Base-by-base conservation (phyloP, 805 yeast genomes). In the Sugiyamaella americana region DNA sequence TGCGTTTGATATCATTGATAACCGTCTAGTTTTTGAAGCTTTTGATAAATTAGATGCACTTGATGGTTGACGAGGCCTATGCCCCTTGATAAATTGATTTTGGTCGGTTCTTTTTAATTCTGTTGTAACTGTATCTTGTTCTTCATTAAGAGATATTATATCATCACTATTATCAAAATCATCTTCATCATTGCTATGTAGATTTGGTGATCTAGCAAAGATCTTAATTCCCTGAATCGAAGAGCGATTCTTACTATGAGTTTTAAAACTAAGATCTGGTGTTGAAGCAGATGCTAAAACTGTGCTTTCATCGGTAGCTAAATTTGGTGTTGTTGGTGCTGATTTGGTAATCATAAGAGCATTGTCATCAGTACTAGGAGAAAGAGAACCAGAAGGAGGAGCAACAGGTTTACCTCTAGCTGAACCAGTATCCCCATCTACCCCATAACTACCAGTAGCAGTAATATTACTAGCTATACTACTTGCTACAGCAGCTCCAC, bases 1-100 rank as follows among this genome's bases (percentile, higher is more conserved):
- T 2, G 57, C 57, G 36, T 53, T 50, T 2, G 53, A 46, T 10
- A 43, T 30, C n/a, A 47, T 44, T 5, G 57, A 49, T 10, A 51
- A 43, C 20, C 53, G 30, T 17, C 51, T 40, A 37, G 44, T 26
- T 13, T 35, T 35, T 40, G 51, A 46, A 17, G 18, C 19, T 16
- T 47, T 21, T 2, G 54, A 51, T 10, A 37, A 30, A 8, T 43
- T 41, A 2, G 54, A 49, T 3, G 52, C 44, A 5, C 26, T 44
- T n/a, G 54, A 51, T n/a, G 48, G 34, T 39, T 50, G 40, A 16
- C 44, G 38, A 10, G 43, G 30, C 43, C 37, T 37, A 23, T 43
- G 41, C 3, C 42, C 22, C 16, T 18, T 43, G 20, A 17, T 39
- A 23, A 17, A n/a, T 20, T 34, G 23, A 6, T 3, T 18, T 11